phyloP scores from a whole-genome alignment of 1,139 yeast genomes.

The Sugiyamaella grinbergsii region DNA sequence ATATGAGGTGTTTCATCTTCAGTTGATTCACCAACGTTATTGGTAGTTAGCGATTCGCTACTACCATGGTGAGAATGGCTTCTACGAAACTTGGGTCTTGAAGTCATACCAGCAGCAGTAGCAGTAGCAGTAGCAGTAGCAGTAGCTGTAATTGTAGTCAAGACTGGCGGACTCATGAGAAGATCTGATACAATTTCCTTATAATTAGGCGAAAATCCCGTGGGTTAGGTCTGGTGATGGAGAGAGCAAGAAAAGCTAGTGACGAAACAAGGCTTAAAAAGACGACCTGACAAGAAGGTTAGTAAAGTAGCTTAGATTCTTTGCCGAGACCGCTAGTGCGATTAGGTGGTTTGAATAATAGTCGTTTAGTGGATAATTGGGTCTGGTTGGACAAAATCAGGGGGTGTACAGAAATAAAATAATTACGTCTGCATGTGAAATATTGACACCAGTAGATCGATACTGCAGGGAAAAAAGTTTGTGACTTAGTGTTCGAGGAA shows the following conservation, averaged over 20 bases:
- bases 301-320: no score
- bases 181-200: background rate
- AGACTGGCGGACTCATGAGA: constrained; percentile 12
- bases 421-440: background rate
- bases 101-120: constrained; percentile 13
- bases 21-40: background rate
- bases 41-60: constrained; percentile 4
- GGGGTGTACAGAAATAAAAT: background rate
- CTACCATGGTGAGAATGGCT: constrained; percentile 17
- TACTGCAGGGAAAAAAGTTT: no score
- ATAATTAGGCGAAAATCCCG: constrained; percentile 1
- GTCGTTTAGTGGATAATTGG: no score
- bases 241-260: no score
- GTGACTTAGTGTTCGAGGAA: no score
- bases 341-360: background rate
- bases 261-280: background rate
- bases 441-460: no score
- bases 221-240: constrained; percentile 10
- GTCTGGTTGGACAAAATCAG: background rate
- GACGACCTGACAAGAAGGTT: background rate
- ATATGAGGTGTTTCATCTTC: constrained; percentile 34
- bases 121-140: constrained; percentile 8
- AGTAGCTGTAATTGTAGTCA: constrained; percentile 2
- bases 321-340: no score
- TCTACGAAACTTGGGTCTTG: constrained; percentile 18